Evolutionary conservation across 768 basidiomycete genomes (phyloP).

Genomic region (Lactarius quietus): DNA sequence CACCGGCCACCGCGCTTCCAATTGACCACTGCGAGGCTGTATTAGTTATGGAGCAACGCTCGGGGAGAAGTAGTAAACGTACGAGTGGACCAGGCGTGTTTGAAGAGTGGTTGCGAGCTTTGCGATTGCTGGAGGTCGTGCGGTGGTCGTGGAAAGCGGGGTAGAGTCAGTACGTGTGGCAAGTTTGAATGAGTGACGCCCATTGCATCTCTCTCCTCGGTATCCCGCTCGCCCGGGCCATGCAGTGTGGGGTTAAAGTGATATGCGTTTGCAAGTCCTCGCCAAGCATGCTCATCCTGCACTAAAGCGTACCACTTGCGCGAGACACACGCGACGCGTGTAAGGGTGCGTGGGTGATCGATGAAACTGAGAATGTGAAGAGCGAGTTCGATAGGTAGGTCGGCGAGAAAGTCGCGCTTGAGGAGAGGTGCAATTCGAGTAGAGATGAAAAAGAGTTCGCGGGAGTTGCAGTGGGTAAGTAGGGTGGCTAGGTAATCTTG

Average conservation of each 20-base stretch:
- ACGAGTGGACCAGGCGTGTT: slow-evolving; percentile 25
- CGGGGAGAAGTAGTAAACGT: not conserved
- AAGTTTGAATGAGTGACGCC: slow-evolving; percentile 2
- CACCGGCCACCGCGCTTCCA: slow-evolving; percentile 27
- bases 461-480: slow-evolving; percentile 19
- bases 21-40: slow-evolving; percentile 22
- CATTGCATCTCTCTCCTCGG: slow-evolving; percentile 10
- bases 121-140: slow-evolving; percentile 1
- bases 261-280: slow-evolving; percentile 11
- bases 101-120: slow-evolving; percentile 17
- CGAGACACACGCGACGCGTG: slow-evolving; percentile 22
- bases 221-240: slow-evolving; percentile 9
- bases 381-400: slow-evolving; percentile 24
- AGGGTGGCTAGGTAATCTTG: slow-evolving; percentile 20
- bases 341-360: slow-evolving; percentile 23
- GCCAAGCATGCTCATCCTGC: slow-evolving; percentile 23
- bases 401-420: slow-evolving; percentile 26
- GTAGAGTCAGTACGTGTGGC: slow-evolving; percentile 1
- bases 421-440: slow-evolving; percentile 24
- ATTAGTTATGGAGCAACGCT: not conserved
- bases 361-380: slow-evolving; percentile 24
- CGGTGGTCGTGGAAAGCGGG: slow-evolving; percentile 6
- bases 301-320: slow-evolving; percentile 25
- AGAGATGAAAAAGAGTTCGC: slow-evolving; percentile 23
- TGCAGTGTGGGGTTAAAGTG: slow-evolving; percentile 18